Evolutionary conservation across 2,329 filamentous ascomycete genomes (phyloP), one percentile per base, ranked within the genome.

Genomic region (Fusarium lyarnte): DNA sequence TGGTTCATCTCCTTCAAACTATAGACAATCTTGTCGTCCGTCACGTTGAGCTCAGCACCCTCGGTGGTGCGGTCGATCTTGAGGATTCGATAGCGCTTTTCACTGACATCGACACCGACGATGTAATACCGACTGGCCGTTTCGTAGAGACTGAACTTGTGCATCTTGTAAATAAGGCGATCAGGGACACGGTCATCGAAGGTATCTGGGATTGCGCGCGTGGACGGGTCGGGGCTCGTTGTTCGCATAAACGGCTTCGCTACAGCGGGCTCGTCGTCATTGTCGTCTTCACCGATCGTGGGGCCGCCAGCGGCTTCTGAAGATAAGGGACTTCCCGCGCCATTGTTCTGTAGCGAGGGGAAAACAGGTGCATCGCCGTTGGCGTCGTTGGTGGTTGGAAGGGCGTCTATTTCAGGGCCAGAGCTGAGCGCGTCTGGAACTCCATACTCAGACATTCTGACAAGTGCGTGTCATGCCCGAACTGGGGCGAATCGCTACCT

Each of bases 131-230:
- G 90, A 61, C 92, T 94, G 17, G 94, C 93, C 6, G 96, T 99
- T 84, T 99, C 96, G 82, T 99, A 98, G 27, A 99, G 85, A n/a
- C 93, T 96, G 82, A 97, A 98, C 78, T 96, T 97, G 85, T 98
- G 94, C 94, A 99, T 97, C 80, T 88, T 89, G 81, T 88, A 87
- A 47, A 86, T 81, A 23, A 85, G 75, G 27, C 84, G 82, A 58
- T 83, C 80, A 9, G 77, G 76, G 2, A 76, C 74, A 19, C 77
- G 79, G 21, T 80, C 79, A 23, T 82, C 80, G 27, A 80, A 79
- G 19, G 78, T 76, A 36, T 82, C 79, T 39, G 72, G 68, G 7
- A 74, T 69, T 13, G 63, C 65, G 33, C 81, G 81, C 7, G 77
- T 75, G 25, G 79, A 75, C 12, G 84, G 79, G 43, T 87, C 84